A percentile compares a stretch with the other conserved stretches of the same genome.
phyloP scores from a whole-genome alignment of 2,329 filamentous ascomycete species.

The Phialemonium atrogriseum region DNA sequence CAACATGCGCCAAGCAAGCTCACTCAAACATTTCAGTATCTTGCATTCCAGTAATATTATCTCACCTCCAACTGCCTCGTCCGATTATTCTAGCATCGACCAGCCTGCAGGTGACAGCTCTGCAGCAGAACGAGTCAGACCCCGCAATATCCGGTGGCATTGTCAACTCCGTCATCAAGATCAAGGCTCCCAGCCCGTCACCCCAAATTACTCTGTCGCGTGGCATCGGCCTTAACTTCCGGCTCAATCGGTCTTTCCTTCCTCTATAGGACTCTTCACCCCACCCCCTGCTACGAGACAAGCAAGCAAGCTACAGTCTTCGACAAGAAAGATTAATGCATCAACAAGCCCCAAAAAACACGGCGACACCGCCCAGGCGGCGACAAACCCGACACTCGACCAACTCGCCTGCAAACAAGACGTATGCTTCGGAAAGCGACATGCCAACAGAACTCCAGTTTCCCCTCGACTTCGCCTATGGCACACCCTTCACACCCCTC shows the following conservation, averaged over 20 bases:
- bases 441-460: conserved; percentile 25
- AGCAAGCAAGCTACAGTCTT: too few relatives aligned
- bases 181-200: too few relatives aligned
- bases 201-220: too few relatives aligned
- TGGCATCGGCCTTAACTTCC: too few relatives aligned
- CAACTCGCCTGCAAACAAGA: conserved; percentile 35
- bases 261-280: too few relatives aligned
- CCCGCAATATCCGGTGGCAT: too few relatives aligned
- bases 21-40: conserved; percentile 9
- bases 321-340: conserved; percentile 27
- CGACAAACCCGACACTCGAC: conserved; percentile 28
- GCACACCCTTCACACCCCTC: conserved; percentile 34
- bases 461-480: conserved; percentile 22
- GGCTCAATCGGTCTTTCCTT: too few relatives aligned
- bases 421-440: conserved; percentile 54
- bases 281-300: too few relatives aligned
- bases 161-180: too few relatives aligned
- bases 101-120: too few relatives aligned
- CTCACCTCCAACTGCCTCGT: conserved; percentile 4
- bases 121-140: too few relatives aligned
- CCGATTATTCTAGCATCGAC: background rate
- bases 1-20: conserved; percentile 17
- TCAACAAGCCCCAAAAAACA: conserved; percentile 15
- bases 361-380: conserved; percentile 31
- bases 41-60: conserved; percentile 12